Evolutionary conservation across 2,329 filamentous ascomycete genomes (phyloP), one percentile per base, ranked within the genome.

Genomic region (Exophiala alcalophila): DNA sequence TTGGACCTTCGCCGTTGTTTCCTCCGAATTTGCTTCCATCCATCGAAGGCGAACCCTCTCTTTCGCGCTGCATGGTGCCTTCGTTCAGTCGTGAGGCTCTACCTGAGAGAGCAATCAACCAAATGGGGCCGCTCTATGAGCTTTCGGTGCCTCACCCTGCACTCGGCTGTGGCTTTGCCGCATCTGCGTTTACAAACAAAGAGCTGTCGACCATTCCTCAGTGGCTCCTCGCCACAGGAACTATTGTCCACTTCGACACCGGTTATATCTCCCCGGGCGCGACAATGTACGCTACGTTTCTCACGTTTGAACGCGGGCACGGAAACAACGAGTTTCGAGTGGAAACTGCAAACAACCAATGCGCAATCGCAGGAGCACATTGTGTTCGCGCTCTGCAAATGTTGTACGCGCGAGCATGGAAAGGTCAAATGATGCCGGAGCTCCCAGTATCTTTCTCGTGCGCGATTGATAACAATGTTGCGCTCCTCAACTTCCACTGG

Each of bases 261-360:
- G 51, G 49, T 15, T 47, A 47, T 21, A 32, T 49, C 6, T 21
- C 38, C 12, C 39, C 51, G n/a, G 45, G 51, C 2, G 35, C 42
- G 5, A 23, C 35, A 9, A 28, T 45, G 15, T 48, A 47, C 23
- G 45, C 44, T 24, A 44, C 40, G 12, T 54, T 54, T 32, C 36
- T 54, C 8, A 44, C 47, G 5, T 54, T 54, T 26, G 49, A 54
- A 29, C 37, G 48, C 20, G 44, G 45, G 3, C 44, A 46, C 23
- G 49, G 51, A 15, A 44, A 48, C 20, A 44, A 40, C 23, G 37
- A 54, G 30, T 32, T 46, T n/a, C 40, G 44, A 3, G 39, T 54
- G 10, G 51, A 54, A 19, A 23, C 28, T 5, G 51, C 51, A 9
- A 54, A 52, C 31, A 54, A 54, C 25, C 48, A 51, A 28, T 54